Base-by-base conservation (phyloP, 768 basidiomycete species). In the Cantharellus anzutake region DNA sequence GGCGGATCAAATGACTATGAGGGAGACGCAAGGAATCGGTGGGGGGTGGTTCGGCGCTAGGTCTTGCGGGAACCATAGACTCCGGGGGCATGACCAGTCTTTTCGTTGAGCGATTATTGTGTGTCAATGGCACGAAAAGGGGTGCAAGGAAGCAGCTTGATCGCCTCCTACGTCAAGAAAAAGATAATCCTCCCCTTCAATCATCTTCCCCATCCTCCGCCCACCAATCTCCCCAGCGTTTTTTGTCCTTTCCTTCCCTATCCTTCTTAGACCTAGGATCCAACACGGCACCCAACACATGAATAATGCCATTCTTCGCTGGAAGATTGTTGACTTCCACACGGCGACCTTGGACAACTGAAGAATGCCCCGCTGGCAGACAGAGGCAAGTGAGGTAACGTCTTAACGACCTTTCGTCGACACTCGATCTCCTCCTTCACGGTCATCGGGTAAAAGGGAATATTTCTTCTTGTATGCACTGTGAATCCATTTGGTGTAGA, bases 161-260 rank as follows among this genome's bases (percentile, higher is more conserved):
- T 29, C 20, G 20, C 20, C 20, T 29, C 20, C 20, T 29, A 29
- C 20, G 20, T 29, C 20, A 29, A 29, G 20, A 29, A 29, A 29
- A 53, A 37, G 5, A 53, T 4, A 53, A 53, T 34, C 44, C 14
- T 14, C 44, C 14, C 20, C 14, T 20, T n/a, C 53, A n/a, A 56
- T 11, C 35, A 11, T n/a, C 41, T 2, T 51, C 61, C 35, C 16
- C 58, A 44, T 61, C 58, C 39, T 14, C 29, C 0, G 59, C 37
- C 61, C 61, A 61, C 61, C 61, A 61, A 44, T 61, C 50, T 3
- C 59, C 41, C 61, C 61, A 61, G 35, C 56, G 51, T 39, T 51
- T 38, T 51, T 52, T 34, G 40, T 61, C 56, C 60, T 61, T 37
- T 1, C n/a, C 50, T 38, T 14, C 11, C 16, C 52, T 42, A 39